Evolutionary conservation across 164 flowering plant genomes (phyloP).

Genomic region (Macadamia integrifolia): DNA sequence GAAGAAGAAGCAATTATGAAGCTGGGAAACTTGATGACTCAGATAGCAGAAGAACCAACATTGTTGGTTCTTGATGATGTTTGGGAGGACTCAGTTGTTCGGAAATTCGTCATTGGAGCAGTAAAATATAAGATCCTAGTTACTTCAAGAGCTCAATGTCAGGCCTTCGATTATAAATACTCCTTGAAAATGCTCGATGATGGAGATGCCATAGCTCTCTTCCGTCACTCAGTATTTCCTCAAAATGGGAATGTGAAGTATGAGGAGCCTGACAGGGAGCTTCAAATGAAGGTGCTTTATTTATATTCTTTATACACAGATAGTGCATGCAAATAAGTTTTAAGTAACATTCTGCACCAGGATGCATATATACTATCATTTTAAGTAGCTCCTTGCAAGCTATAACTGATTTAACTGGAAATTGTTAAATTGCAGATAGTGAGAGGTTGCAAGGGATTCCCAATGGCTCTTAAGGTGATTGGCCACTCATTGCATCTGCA

Average conservation of each 20-base stretch:
- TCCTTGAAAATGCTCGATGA: conserved; percentile 21
- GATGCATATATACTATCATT: too few relatives aligned
- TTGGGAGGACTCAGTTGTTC: conserved; percentile 26
- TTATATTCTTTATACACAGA: not conserved
- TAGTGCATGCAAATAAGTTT: conserved; percentile 19
- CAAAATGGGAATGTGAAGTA: conserved; percentile 4
- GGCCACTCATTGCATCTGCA: conserved; percentile 29
- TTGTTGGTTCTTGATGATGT: conserved; percentile 43
- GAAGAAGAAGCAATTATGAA: conserved; percentile 24
- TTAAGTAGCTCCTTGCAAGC: not conserved
- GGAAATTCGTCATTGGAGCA: conserved; percentile 13
- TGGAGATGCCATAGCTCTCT: conserved; percentile 33
- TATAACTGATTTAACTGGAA: too few relatives aligned
- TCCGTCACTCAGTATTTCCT: conserved; percentile 21
- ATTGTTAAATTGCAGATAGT: conserved; percentile 27
- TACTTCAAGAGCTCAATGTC: conserved; percentile 36
- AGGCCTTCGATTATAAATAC: conserved; percentile 21
- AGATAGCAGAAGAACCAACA: conserved; percentile 8
- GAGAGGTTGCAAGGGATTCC: conserved; percentile 28
- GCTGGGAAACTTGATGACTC: conserved; percentile 14
- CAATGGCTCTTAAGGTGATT: conserved; percentile 33
- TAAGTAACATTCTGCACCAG: not conserved
- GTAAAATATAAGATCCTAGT: conserved; percentile 34
- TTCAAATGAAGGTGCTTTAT: conserved; percentile 15
- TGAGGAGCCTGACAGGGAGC: conserved; percentile 14